These are phyloP conservation scores for Pistacia integerrima DNA, from an alignment of 345 rosid species.

Conservation along the genomic window DNA sequence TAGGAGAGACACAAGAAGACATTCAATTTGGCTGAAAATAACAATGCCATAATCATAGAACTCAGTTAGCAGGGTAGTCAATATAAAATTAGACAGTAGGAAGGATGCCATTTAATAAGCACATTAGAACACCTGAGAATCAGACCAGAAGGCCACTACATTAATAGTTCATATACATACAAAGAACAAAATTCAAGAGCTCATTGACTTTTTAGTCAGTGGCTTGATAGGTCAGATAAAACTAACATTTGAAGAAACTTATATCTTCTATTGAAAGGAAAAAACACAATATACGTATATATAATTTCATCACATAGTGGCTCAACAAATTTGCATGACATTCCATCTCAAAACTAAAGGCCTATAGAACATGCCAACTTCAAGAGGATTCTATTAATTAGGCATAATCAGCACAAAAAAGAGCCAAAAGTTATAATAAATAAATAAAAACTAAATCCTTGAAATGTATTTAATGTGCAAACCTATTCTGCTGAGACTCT, in stretches of 20 bases:
- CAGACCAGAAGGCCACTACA: too few species aligned
- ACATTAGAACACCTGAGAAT: background rate
- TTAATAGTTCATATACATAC: background rate
- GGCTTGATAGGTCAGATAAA: too few species aligned
- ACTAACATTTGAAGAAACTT: too few species aligned
- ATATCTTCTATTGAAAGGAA: too few species aligned
- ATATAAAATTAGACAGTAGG: background rate
- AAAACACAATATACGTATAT: too few species aligned
- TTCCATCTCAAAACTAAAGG: too few species aligned
- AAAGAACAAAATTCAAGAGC: background rate
- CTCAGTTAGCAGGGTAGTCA: background rate
- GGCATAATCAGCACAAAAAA: too few species aligned
- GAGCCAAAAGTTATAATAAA: background rate
- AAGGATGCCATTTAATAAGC: background rate
- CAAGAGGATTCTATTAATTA: too few species aligned
- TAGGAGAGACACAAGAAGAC: background rate
- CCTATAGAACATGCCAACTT: too few species aligned
- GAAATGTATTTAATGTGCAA: conserved; percentile 9
- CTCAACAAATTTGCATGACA: too few species aligned
- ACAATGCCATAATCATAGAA: background rate
- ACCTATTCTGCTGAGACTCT: conserved; percentile 65
- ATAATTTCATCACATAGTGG: too few species aligned
- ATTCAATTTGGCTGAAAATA: background rate
- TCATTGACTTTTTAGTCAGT: background rate
- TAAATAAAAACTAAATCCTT: background rate